Base-by-base conservation (phyloP, 1,139 yeast genomes). In the Taphrina communis region DNA sequence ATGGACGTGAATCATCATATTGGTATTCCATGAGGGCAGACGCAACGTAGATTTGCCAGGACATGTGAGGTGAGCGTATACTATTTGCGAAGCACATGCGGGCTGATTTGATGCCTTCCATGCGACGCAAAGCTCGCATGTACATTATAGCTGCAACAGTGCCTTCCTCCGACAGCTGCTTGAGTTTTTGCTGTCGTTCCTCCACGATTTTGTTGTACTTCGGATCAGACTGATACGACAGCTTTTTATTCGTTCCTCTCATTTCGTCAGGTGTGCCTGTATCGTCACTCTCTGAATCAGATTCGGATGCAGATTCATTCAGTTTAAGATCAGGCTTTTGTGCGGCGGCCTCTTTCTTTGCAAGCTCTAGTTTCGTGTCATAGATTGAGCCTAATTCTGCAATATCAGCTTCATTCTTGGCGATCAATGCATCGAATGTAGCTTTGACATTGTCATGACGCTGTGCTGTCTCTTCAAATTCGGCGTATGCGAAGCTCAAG, bases 11-110 rank as follows among this genome's bases (percentile, higher is more conserved):
- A 17, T 58, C 62, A 71, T 79, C 81, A 57, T 88, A 84, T 74
- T 87, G 87, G 74, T 86, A 87, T 76, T 94, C 99, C 81, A 93
- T 82, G 76, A 86, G 82, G 0, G 97, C 76, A 74, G 90, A 88
- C 68, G 90, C 95, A 38, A 88, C 87, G 77, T 84, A 94, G 42
- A 94, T 84, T 73, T 90, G 91, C 79, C 86, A 86, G 0, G 96
- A 88, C 59, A 89, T 86, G 72, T 82, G 84, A 68, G 89, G 83
- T 1, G 88, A 81, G 57, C 83, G 80, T 71, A 98, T 83, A 8
- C 95, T 90, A 71, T 88, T 93, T 69, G 88, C 84, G 65, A 90
- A 84, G 1, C 81, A 75, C 39, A 73, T 72, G 19, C 84, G 77
- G 0, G 84, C 83, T 7, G 78, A 80, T 58, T 77, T 78, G 36